Conservation (phyloP, 2,329 filamentous ascomycete genomes). For the Venturia carpophila region DNA sequence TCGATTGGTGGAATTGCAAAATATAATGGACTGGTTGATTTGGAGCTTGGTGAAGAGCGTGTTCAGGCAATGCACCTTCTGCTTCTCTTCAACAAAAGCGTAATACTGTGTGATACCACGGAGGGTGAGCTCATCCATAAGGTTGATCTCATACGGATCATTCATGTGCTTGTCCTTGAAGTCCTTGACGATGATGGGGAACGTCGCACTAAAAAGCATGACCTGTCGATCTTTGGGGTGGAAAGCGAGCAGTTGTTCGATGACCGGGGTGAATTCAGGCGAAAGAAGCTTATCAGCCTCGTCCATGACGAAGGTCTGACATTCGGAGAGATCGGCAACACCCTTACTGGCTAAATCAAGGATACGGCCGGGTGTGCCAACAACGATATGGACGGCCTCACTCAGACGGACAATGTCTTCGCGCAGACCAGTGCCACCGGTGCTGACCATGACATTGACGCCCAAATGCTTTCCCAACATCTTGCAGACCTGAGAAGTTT, state of each 20-base stretch:
- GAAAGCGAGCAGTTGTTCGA: slow-evolving; percentile 90
- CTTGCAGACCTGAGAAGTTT: slow-evolving; percentile 99
- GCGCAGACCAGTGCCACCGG: slow-evolving; percentile 86
- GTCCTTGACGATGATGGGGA: slow-evolving; percentile 91
- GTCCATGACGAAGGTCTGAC: slow-evolving; percentile 98
- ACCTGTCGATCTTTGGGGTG: slow-evolving; percentile 97
- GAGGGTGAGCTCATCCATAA: slow-evolving; percentile 98
- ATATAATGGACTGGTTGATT: slow-evolving; percentile 99
- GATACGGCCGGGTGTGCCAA: slow-evolving; percentile 93
- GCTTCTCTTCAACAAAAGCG: slow-evolving; percentile 97
- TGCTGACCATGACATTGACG: slow-evolving; percentile 98
- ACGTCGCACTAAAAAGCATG: slow-evolving; percentile 98
- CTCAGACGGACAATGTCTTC: slow-evolving; percentile 94
- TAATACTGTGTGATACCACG: slow-evolving; percentile 99
- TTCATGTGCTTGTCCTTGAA: slow-evolving; percentile 98
- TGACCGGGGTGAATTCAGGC: slow-evolving; percentile 91
- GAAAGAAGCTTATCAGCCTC: slow-evolving; percentile 98
- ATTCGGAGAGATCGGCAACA: slow-evolving; percentile 91
- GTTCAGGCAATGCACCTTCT: slow-evolving; percentile 98
- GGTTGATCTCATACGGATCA: slow-evolving; percentile 94
- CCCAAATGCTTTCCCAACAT: slow-evolving; percentile 94
- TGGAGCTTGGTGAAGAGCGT: slow-evolving; percentile 98
- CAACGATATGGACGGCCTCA: slow-evolving; percentile 93
- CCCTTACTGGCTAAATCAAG: slow-evolving; percentile 93
- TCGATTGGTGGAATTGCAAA: slow-evolving; percentile 98